Evolutionary conservation across 2,329 filamentous ascomycete species (phyloP), one percentile per base, ranked within the genome.

Genomic region (Metarhizium brunneum): DNA sequence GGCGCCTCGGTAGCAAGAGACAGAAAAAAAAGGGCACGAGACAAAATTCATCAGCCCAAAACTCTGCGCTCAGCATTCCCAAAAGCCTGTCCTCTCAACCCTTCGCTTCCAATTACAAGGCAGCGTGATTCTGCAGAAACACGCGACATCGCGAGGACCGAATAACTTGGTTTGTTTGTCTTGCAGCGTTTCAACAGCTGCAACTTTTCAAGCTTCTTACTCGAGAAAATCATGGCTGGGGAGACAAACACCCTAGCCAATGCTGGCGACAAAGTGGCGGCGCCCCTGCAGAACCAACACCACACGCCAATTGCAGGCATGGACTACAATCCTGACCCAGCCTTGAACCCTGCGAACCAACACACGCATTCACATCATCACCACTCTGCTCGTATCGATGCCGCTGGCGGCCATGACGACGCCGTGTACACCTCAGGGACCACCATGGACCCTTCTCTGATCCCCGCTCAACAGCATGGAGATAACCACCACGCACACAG

Each of bases 341-440:
- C 67, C 18, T 64, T 72, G 52, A 67, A 74, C 43, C 66, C 69
- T 48, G 59, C 64, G 14, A 65, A 75, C 62, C 74, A 77, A 64
- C 75, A 76, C 55, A 66, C 63, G 13, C 76, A 79, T 61, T 59
- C 65, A 20, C 75, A 78, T 62, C 61, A 68, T 30, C 68, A 76
- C 62, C 75, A 78, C 63, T 69, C 69, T 42, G 58, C 68, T 56
- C 60, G 71, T 58, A 60, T 69, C 42, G 61, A 69, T 43, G 60
- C 66, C 51, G 60, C 67, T 48, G 52, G 67, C 25, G 63, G 67
- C 57, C 62, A 71, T 59, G 59, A 70, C 53, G 73, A 81, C 52
- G 71, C 76, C 42, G 68, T 75, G 47, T 82, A 82, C 62, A 71
- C 76, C 40, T 71, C 71, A 52, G 73, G 70, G 49, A 73, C 66